These are phyloP conservation scores for Trypanosoma melophagium DNA, from an alignment of 208 protist genomes.

Conservation along the genomic window DNA sequence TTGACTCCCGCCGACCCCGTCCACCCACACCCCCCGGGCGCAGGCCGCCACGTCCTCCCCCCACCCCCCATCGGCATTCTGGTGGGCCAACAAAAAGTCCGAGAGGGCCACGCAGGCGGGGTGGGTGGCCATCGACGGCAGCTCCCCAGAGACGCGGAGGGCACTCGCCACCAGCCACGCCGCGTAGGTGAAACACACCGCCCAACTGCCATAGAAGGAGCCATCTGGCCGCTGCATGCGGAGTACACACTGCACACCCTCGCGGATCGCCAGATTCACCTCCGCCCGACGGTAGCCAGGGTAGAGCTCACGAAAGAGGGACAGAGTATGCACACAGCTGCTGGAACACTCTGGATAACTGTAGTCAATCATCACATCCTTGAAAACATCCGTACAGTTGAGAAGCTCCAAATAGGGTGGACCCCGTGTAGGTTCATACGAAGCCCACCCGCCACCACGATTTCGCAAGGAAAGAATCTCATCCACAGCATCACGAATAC, in stretches of 20 bases:
- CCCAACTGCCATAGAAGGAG: slow-evolving; percentile 95
- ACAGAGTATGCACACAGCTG: slow-evolving; percentile 94
- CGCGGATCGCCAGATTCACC: slow-evolving; percentile 85
- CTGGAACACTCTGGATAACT: slow-evolving; percentile 96
- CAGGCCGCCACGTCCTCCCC: slow-evolving; percentile 94
- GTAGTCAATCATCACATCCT: slow-evolving; percentile 98
- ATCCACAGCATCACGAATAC: slow-evolving; percentile 90
- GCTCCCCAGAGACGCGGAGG: slow-evolving; percentile 77
- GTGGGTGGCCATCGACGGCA: slow-evolving; percentile 67
- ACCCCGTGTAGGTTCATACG: slow-evolving; percentile 93
- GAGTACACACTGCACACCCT: slow-evolving; percentile 88
- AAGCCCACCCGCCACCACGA: slow-evolving; percentile 88
- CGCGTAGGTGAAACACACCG: slow-evolving; percentile 97
- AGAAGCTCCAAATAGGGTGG: slow-evolving; percentile 91
- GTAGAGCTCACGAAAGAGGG: slow-evolving; percentile 86
- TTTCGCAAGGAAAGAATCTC: slow-evolving; percentile 96
- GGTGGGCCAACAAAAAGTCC: slow-evolving; percentile 93
- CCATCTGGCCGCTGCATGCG: slow-evolving; percentile 89
- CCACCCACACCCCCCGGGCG: slow-evolving; percentile 85
- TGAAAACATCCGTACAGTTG: slow-evolving; percentile 96
- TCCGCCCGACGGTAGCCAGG: slow-evolving; percentile 88
- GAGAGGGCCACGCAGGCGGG: slow-evolving; percentile 76
- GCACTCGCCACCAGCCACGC: slow-evolving; percentile 96
- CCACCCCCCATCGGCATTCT: slow-evolving; percentile 95
- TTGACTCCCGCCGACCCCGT: slow-evolving; percentile 86